Evolutionary conservation across 352 stramenopile species (phyloP), one percentile per base, ranked within the genome.

Genomic region (Phytophthora pistaciae): DNA sequence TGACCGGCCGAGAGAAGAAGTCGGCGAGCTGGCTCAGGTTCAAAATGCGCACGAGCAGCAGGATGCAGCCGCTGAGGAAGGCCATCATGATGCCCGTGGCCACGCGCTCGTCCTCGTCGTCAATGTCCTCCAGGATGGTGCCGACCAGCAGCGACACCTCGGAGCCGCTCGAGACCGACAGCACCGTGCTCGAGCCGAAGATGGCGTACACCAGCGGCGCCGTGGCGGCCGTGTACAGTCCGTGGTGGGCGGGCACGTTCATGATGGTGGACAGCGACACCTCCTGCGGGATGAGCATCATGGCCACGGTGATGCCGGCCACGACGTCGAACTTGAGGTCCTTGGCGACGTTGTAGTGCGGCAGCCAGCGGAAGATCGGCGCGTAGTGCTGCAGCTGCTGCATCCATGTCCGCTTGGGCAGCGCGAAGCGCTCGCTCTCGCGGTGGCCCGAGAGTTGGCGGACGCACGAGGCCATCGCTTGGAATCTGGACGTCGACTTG

Each of bases 271-370:
- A 91, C 68, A 98, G 93, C 65, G 81, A 91, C 68, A 98, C 92
- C 40, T 89, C 85, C 64, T 97, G 90, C 16, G 92, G 92, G 53
- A 98, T 88, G 52, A 94, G 82, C 91, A 98, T 97, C 75, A 98
- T 88, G 56, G 86, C 89, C 11, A 89, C 81, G 5, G 81, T 89
- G 58, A 89, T 72, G 25, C 79, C 81, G 0, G 81, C 82, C 11
- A 86, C 64, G 25, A 90, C 54, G 56, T 87, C 82, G 57, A 81
- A 83, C 66, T 87, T 88, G 67, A 90, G 75, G 63, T 90, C 74
- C 20, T 80, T 75, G 18, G 52, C 33, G 33, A 87, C 27, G 40
- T 87, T 62, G 74, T 91, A 91, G 49, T 72, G 61, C 10, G 78
- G 82, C 67, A 92, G 56, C 84, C 82, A 92, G 6, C 79, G 72